These are phyloP conservation scores for Dimocarpus longan DNA, from an alignment of 345 rosid genomes.

Conservation along the genomic window DNA sequence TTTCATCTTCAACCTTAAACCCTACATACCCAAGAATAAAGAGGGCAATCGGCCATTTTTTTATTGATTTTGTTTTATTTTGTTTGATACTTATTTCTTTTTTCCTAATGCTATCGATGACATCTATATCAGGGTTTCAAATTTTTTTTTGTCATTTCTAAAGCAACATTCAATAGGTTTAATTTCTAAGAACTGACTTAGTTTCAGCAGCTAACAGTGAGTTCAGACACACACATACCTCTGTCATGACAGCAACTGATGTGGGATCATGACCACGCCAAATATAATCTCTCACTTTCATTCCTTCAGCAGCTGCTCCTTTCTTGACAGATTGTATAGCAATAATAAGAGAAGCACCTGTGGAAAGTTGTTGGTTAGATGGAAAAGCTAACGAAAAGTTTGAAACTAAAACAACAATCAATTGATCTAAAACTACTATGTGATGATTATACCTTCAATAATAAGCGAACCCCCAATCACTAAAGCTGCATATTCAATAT, in stretches of 20 bases:
- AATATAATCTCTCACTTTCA: slow-evolving; percentile 80
- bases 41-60: too few species aligned
- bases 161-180: not conserved
- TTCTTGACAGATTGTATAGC: slow-evolving; percentile 96
- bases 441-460: slow-evolving; percentile 68
- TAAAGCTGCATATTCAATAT: slow-evolving; percentile 86
- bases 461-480: slow-evolving; percentile 92
- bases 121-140: too few species aligned
- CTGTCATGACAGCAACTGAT: slow-evolving; percentile 98
- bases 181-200: not conserved
- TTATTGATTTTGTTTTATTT: too few species aligned
- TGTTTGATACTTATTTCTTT: too few species aligned
- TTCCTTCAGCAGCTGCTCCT: slow-evolving; percentile 97
- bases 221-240: slow-evolving; percentile 47
- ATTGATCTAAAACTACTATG: slow-evolving; percentile 6
- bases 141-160: not conserved
- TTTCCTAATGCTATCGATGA: too few species aligned
- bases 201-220: not conserved
- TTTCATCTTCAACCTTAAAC: too few species aligned
- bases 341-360: slow-evolving; percentile 94
- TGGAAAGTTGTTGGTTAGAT: slow-evolving; percentile 13
- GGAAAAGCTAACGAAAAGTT: slow-evolving; percentile 3
- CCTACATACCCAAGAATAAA: too few species aligned
- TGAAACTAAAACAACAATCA: not conserved
- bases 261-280: slow-evolving; percentile 99